Conservation (phyloP, 2,329 filamentous ascomycete species). For the Torrubiella hemipterigena region DNA sequence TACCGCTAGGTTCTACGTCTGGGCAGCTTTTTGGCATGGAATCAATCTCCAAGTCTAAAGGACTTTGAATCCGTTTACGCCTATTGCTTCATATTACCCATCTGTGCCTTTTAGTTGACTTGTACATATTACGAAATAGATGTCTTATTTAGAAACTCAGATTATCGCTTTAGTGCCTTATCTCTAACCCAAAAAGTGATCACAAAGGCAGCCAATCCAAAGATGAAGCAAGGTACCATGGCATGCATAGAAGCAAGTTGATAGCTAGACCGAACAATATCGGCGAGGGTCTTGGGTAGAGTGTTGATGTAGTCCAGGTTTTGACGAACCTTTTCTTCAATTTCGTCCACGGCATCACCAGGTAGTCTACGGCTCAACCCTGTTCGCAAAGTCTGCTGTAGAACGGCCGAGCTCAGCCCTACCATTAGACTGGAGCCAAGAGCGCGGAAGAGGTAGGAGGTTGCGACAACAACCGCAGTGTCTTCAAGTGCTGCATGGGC, state of each 20-base stretch:
- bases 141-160: too few relatives aligned
- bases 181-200: constrained; percentile 42
- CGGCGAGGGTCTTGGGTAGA: constrained; percentile 47
- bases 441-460: constrained; percentile 70
- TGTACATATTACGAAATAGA: too few relatives aligned
- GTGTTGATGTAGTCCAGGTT: constrained; percentile 57
- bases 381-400: constrained; percentile 55
- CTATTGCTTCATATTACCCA: not conserved
- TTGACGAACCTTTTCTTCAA: constrained; percentile 57
- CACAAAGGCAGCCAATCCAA: constrained; percentile 25
- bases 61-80: constrained; percentile 1
- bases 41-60: constrained; percentile 25
- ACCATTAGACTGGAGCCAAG: constrained; percentile 67
- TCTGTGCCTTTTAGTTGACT: constrained; percentile 1
- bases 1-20: too few relatives aligned
- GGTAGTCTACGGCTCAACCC: constrained; percentile 41
- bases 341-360: constrained; percentile 47
- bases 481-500: constrained; percentile 56
- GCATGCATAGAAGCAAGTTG: constrained; percentile 30
- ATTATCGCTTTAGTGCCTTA: constrained; percentile 33
- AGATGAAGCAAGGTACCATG: constrained; percentile 23
- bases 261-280: constrained; percentile 55
- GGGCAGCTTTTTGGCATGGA: constrained; percentile 47
- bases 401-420: constrained; percentile 57
- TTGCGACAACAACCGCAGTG: constrained; percentile 65